These are phyloP conservation scores for Schizonepeta tenuifolia DNA, from an alignment of 257 asterid species.

Conservation along the genomic window DNA sequence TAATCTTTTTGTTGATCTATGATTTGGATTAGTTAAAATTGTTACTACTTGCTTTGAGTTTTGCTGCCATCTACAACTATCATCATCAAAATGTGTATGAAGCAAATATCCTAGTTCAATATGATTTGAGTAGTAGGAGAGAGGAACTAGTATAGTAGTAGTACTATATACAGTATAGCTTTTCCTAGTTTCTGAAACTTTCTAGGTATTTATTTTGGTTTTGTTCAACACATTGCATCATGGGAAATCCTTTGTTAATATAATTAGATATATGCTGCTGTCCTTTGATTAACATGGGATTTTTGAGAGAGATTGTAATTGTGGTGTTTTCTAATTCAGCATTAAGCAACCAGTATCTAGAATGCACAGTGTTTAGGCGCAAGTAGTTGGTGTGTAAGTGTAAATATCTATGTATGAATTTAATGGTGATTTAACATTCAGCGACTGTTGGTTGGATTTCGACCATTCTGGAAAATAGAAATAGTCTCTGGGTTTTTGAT, in stretches of 20 bases:
- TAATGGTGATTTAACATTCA: not conserved
- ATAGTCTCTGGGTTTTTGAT: too few species aligned
- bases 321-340: not conserved
- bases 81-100: not conserved
- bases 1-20: conserved; percentile 27
- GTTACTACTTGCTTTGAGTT: not conserved
- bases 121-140: not conserved
- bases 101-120: not conserved
- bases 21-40: conserved; percentile 19
- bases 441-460: too few species aligned
- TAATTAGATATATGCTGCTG: not conserved
- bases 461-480: too few species aligned
- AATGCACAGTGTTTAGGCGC: too few species aligned
- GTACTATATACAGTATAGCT: not conserved
- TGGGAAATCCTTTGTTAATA: not conserved
- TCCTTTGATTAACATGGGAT: not conserved
- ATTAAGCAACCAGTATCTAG: too few species aligned
- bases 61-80: not conserved
- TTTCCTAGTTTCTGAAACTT: not conserved
- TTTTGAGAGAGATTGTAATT: not conserved
- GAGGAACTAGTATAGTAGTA: not conserved
- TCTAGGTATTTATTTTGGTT: not conserved
- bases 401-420: too few species aligned
- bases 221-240: conserved; percentile 7
- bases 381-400: too few species aligned